Evolutionary conservation across 352 stramenopile species (phyloP), one percentile per base, ranked within the genome.

Genomic region (Phytophthora sansomeana): DNA sequence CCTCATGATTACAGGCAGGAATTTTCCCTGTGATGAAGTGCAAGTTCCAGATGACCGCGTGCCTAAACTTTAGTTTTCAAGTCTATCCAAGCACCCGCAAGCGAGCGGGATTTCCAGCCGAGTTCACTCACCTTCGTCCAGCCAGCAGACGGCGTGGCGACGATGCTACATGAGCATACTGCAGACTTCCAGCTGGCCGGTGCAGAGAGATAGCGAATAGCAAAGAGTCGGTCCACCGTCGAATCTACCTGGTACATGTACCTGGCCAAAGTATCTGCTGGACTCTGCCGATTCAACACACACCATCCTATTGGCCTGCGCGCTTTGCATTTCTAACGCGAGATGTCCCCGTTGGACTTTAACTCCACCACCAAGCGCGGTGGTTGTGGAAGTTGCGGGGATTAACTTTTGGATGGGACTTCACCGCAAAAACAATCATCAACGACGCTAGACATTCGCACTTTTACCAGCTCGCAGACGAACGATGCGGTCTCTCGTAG

Each of bases 391-490:
- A 50, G 32, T 56, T 36, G 11, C 17, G 16, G 42, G 8, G 57
- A 72, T 62, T 28, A 32, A 11, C 6, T 54, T 13, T 51, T 42
- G 43, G 50, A 68, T 68, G 58, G 58, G 58, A 64, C 36, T 52
- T 47, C n/a, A 58, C 35, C 39, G 42, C 32, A 19, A 46, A 46
- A 58, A n/a, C 5, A 10, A 49, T 17, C 1, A 49, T 52, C 33
- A 28, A 35, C 46, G 29, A 46, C 28, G 21, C 14, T 30, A 17
- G 46, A 6, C 63, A 72, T 67, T 72, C 11, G 19, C 32, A 32
- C 17, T 58, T 72, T 72, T 72, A n/a, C 55, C 32, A 65, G 21
- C 54, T 32, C 51, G 29, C 49, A 52, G 17, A 55, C 62, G 57
- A 29, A 26, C 29, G 1, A 72, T 72, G 65, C 52, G 41, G 9